Evolutionary conservation across 2,329 filamentous ascomycete genomes (phyloP), one percentile per base, ranked within the genome.

Genomic region (Albifimbria verrucaria): DNA sequence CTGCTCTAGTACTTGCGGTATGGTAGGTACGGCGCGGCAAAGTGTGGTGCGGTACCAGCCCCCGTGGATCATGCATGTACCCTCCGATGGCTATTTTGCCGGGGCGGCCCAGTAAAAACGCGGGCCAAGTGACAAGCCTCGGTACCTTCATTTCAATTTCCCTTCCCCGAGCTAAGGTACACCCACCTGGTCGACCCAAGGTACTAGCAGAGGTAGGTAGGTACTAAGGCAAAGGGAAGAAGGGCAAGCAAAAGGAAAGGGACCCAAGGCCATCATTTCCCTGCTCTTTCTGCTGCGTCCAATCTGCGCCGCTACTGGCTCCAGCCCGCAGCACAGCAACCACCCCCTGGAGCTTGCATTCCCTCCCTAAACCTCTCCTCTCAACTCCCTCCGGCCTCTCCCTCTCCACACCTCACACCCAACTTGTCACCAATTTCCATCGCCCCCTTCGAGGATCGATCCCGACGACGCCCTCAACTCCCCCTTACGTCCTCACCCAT

Each of bases 401-500:
- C 45, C 45, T 48, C 45, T 48, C 45, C 45, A 48, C 45, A 48
- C 45, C 45, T 15, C 9, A 32, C n/a, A n/a, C n/a, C n/a, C n/a
- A 48, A 26, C 45, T 28, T 15, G 45, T 48, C 45, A 32, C 7
- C 26, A 22, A 48, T n/a, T 20, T 48, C 18, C 39, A 43, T 43
- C 39, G 15, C 15, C 39, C 15, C 39, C 20, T n/a, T 43, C 39
- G 39, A 32, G 15, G 22, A 26, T 26, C 45, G 45, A 48, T 22
- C 20, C n/a, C 43, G 43, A 46, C 43, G 43, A 22, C 43, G 28
- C 60, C 60, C 52, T 61, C 55, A 51, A 59, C 57, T 51, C 55
- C 57, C 59, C 55, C 58, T 61, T n/a, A n/a, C n/a, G 57, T 56
- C 59, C 58, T 57, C 61, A 57, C 59, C 56, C 60, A 57, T 59